Percentiles rank a stretch among this genome's conserved stretches.
These are phyloP conservation scores for Artemisia annua DNA, from an alignment of 129 eudicot genomes.

Conservation along the genomic window DNA sequence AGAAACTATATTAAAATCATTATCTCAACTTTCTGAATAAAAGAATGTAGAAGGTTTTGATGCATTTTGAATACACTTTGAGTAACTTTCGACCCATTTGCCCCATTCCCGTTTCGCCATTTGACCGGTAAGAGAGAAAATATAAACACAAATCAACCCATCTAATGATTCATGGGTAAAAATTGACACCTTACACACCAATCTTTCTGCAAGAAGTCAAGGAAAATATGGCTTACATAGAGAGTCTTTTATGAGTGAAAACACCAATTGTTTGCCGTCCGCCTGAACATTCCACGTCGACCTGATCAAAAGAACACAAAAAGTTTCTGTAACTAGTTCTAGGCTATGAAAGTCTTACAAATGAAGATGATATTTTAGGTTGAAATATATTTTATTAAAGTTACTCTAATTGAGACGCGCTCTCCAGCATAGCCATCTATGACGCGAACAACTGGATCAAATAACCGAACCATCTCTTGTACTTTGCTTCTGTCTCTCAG, in stretches of 20 bases:
- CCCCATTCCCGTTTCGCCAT: too few species aligned
- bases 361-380: not conserved
- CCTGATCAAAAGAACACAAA: constrained; percentile 45
- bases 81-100: too few species aligned
- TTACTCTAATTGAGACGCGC: constrained; percentile 87
- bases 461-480: constrained; percentile 67
- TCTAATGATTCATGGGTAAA: too few species aligned
- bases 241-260: constrained; percentile 77
- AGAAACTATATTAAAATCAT: too few species aligned
- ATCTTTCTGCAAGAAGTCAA: not conserved
- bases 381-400: not conserved
- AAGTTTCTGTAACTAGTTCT: constrained; percentile 10
- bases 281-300: constrained; percentile 86
- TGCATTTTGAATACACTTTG: too few species aligned
- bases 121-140: too few species aligned
- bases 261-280: constrained; percentile 72
- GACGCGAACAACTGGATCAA: constrained; percentile 84
- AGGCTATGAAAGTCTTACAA: not conserved
- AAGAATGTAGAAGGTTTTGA: too few species aligned
- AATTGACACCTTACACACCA: not conserved
- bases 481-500: constrained; percentile 89
- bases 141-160: too few species aligned
- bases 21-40: too few species aligned
- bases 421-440: constrained; percentile 85
- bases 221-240: constrained; percentile 58